These are phyloP conservation scores for Mortierella sp. DNA, from an alignment of 371 early-diverging fungal genomes.

Conservation along the genomic window DNA sequence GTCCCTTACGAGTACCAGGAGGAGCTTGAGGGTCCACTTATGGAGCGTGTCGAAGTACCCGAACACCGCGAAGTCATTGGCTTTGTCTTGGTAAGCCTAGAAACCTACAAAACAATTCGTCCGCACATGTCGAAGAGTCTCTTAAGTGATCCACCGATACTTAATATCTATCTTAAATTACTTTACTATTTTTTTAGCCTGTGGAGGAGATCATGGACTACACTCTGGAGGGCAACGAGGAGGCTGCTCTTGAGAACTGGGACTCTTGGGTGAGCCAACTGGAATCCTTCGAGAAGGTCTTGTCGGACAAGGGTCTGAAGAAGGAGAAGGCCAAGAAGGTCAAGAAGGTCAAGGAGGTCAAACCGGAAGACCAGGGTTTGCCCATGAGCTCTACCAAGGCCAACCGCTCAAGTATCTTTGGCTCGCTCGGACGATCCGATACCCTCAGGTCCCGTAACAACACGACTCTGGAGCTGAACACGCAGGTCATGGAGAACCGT, in stretches of 20 bases:
- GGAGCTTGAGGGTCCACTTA: constrained; percentile 48
- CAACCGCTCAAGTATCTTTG: constrained; percentile 52
- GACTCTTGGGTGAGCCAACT: constrained; percentile 55
- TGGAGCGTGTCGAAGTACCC: constrained; percentile 50
- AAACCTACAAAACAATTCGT: neutral
- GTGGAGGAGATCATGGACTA: constrained; percentile 40
- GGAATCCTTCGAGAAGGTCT: constrained; percentile 48
- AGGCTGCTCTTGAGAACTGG: constrained; percentile 46
- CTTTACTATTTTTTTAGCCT: constrained; percentile 23
- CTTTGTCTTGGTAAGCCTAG: constrained; percentile 42
- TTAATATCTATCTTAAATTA: neutral
- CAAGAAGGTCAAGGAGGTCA: constrained; percentile 29
- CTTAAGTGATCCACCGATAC: neutral
- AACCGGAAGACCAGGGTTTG: constrained; percentile 1
- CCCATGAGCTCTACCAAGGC: constrained; percentile 38
- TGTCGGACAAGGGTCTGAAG: constrained; percentile 46
- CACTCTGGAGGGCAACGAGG: constrained; percentile 34
- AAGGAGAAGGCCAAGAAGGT: constrained; percentile 43
- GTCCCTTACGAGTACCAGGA: constrained; percentile 56
- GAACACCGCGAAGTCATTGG: constrained; percentile 52
- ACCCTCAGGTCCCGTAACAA: constrained; percentile 34
- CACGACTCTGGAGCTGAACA: constrained; percentile 29
- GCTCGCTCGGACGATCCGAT: constrained; percentile 34
- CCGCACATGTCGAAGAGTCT: neutral
- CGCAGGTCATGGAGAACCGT: constrained; percentile 26